Percentiles rank a stretch among this genome's conserved stretches.
phyloP scores from a whole-genome alignment of 208 protist species.

The Blastocrithidia nonstop region DNA sequence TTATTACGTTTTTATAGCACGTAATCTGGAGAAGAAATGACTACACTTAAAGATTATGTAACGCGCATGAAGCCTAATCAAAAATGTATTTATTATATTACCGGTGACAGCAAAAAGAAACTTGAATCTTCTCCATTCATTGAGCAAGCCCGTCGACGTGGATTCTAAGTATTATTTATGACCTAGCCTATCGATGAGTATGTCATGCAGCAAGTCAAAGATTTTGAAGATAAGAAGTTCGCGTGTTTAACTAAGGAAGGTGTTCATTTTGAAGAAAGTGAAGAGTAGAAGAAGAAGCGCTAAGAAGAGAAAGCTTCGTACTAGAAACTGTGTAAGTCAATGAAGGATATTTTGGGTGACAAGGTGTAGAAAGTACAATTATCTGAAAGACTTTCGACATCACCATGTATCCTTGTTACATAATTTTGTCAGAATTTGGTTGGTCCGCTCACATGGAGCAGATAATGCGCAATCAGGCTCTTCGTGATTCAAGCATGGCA shows the following conservation, averaged over 20 bases:
- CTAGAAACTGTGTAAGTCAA: slow-evolving; percentile 91
- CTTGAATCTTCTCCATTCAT: slow-evolving; percentile 76
- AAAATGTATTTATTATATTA: slow-evolving; percentile 90
- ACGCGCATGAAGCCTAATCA: slow-evolving; percentile 90
- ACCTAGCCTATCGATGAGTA: slow-evolving; percentile 99
- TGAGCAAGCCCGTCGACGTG: slow-evolving; percentile 65
- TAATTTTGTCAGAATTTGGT: too few species aligned
- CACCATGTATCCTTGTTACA: too few species aligned
- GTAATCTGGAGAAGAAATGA: slow-evolving; percentile 47
- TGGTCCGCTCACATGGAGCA: too few species aligned
- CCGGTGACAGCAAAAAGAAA: slow-evolving; percentile 60
- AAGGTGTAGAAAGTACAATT: too few species aligned
- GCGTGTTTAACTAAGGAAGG: slow-evolving; percentile 99
- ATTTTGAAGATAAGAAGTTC: slow-evolving; percentile 94
- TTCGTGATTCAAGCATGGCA: too few species aligned
- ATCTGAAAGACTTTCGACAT: too few species aligned
- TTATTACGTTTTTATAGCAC: slow-evolving; percentile 91
- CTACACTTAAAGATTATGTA: slow-evolving; percentile 85
- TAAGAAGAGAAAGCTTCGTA: slow-evolving; percentile 91
- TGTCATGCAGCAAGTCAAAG: slow-evolving; percentile 77
- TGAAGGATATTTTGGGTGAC: slow-evolving; percentile 99
- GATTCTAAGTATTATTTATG: slow-evolving; percentile 90
- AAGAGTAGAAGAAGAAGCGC: slow-evolving; percentile 94
- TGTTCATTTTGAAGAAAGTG: slow-evolving; percentile 91
- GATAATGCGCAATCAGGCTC: too few species aligned